Evolutionary conservation across 106 monocot species (phyloP), one percentile per base, ranked within the genome.

Genomic region (Dendrobium catenatum): DNA sequence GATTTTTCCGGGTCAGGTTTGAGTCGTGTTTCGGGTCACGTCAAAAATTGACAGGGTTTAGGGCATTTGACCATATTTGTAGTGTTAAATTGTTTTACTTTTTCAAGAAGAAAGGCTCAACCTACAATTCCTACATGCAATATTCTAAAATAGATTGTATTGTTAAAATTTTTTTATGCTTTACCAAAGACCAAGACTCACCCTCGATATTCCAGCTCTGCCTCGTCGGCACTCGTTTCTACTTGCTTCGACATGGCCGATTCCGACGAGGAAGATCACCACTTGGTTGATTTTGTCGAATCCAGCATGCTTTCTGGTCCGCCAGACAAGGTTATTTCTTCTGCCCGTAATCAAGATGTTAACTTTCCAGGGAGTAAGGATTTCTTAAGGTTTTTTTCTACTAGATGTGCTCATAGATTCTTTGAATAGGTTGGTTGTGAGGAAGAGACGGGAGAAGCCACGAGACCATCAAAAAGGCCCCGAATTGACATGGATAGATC

Each of bases 271-370:
- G 95, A 94, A 44, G 92, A 92, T 76, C 88, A 86, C 20, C 68
- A 83, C 42, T 91, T 96, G 22, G 94, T 88, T 49, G 54, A 83
- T 82, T 92, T 96, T 74, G 90, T 96, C 55, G 96, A 96, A 26
- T 87, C 94, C n/a, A 92, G 94, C 90, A 94, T 96, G 68, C 86
- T 96, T 78, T 89, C 91, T 26, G 88, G 68, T 27, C 73, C 61
- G 18, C 55, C 44, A 51, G 80, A 49, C 2, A 54, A 54, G 43
- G 87, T 85, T 1, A 29, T 64, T n/a, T 33, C 77, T 64, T 42
- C 42, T 15, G 56, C 79, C 44, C 17, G 43, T 16, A 26, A 22
- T 80, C 16, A 13, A 4, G 11, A 72, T 15, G 72, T 9, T 33
- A 13, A 2, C 16, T 29, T 40, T 72, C 40, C 72, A 13, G 9